A percentile compares a stretch with the other conserved stretches of the same genome.
Conservation (phyloP, 805 yeast genomes). For the Vanderwaltozyma verrucispora region DNA sequence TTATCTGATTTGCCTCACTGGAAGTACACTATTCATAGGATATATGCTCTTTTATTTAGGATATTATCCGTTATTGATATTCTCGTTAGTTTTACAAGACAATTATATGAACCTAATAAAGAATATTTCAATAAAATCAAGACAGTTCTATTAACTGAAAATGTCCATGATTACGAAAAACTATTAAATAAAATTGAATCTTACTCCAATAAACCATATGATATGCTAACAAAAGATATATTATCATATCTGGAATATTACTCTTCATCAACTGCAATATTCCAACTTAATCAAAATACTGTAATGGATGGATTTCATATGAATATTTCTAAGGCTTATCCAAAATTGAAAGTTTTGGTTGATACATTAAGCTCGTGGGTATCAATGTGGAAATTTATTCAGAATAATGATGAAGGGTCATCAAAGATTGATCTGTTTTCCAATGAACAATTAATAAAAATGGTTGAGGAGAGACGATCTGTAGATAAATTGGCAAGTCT, state of each 20-base stretch:
- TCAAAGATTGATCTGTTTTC: slow-evolving; percentile 7
- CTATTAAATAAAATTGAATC: slow-evolving; percentile 11
- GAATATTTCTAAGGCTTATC: slow-evolving; percentile 6
- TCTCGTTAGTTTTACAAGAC: slow-evolving; percentile 15
- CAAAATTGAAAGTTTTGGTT: slow-evolving; percentile 8
- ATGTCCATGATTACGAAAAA: slow-evolving; percentile 19
- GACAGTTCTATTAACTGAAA: slow-evolving; percentile 15
- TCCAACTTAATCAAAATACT: slow-evolving; percentile 13
- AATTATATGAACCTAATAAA: slow-evolving; percentile 21
- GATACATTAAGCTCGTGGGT: slow-evolving; percentile 10
- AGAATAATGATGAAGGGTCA: slow-evolving; percentile 7
- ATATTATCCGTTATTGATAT: slow-evolving; percentile 11
- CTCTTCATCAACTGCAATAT: slow-evolving; percentile 3
- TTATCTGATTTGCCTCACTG: slow-evolving; percentile 29
- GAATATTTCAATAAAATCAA: slow-evolving; percentile 8
- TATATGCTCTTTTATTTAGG: slow-evolving; percentile 29
- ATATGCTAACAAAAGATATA: slow-evolving; percentile 4
- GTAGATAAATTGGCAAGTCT: slow-evolving; percentile 12
- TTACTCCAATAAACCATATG: slow-evolving; percentile 5
- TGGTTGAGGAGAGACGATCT: slow-evolving; percentile 21
- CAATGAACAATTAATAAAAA: slow-evolving; percentile 10
- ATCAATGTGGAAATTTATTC: slow-evolving; percentile 18
- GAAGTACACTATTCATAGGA: slow-evolving; percentile 37
- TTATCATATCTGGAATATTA: slow-evolving; percentile 6
- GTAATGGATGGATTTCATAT: slow-evolving; percentile 14